A percentile compares a stretch with the other conserved stretches of the same genome.
Evolutionary conservation across 495 filamentous ascomycete genomes (phyloP).

Genomic region (Aspergillus affinis): DNA sequence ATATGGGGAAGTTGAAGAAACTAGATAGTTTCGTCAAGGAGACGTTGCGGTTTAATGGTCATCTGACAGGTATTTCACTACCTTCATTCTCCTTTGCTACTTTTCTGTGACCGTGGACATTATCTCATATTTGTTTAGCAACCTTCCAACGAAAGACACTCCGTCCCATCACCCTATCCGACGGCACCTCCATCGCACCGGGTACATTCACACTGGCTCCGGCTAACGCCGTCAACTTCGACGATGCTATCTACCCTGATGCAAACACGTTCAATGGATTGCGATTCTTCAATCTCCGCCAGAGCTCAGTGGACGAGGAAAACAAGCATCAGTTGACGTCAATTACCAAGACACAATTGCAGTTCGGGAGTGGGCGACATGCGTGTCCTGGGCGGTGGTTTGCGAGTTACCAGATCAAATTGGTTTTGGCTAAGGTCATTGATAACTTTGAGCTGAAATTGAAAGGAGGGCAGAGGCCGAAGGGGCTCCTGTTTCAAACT

Average conservation of each 20-base stretch:
- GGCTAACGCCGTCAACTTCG: not conserved
- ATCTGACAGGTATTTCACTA: not conserved
- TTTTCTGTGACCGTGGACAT: too few species aligned
- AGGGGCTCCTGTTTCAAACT: not conserved
- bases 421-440: not conserved
- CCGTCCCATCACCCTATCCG: not conserved
- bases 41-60: not conserved
- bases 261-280: not conserved
- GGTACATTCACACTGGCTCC: not conserved
- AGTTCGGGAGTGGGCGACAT: not conserved
- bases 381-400: not conserved
- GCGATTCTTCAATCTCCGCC: not conserved
- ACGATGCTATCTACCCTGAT: not conserved
- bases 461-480: not conserved
- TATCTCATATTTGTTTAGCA: not conserved
- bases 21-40: not conserved
- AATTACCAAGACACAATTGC: not conserved
- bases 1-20: not conserved
- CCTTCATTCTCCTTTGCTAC: too few species aligned
- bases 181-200: not conserved
- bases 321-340: not conserved
- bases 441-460: not conserved
- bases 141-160: not conserved
- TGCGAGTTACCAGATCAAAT: not conserved
- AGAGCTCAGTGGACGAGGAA: not conserved